Evolutionary conservation across 495 filamentous ascomycete species (phyloP).

Genomic region (Glarea lozoyensis): DNA sequence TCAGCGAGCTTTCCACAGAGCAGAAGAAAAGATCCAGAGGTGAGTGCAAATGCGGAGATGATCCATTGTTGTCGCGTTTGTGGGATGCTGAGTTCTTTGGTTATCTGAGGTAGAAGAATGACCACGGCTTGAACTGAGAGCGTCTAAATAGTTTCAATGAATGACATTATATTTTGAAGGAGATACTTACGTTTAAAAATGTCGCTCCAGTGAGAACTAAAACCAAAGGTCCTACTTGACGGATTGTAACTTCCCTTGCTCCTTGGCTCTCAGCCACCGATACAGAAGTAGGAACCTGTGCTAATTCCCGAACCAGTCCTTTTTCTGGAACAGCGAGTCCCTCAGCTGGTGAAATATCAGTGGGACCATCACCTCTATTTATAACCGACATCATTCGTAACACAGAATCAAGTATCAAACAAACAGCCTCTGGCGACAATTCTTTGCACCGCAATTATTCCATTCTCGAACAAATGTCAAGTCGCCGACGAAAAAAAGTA

Average conservation of each 20-base stretch:
- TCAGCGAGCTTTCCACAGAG: constrained; percentile 68
- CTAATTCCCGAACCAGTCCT: constrained; percentile 1
- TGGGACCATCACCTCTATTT: too few species aligned
- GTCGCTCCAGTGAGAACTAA: constrained; percentile 38
- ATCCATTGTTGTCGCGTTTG: constrained; percentile 52
- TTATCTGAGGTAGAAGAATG: constrained; percentile 53
- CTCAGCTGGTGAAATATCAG: too few species aligned
- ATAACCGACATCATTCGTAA: too few species aligned
- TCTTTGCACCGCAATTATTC: too few species aligned
- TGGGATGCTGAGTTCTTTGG: constrained; percentile 42
- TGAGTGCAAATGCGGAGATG: constrained; percentile 51
- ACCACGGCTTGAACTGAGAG: constrained; percentile 49
- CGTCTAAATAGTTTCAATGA: constrained; percentile 28
- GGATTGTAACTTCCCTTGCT: constrained; percentile 13
- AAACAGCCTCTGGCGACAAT: too few species aligned
- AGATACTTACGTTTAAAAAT: constrained; percentile 41
- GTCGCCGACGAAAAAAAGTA: too few species aligned
- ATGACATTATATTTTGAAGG: not conserved
- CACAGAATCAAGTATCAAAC: too few species aligned
- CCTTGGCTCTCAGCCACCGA: constrained; percentile 4
- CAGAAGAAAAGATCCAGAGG: constrained; percentile 62
- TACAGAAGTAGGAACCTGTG: not conserved
- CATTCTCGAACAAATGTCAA: too few species aligned
- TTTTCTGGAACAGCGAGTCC: not conserved
- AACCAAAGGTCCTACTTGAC: constrained; percentile 21